Conservation (phyloP, 306 rosid genomes). For the Quercus robur region DNA sequence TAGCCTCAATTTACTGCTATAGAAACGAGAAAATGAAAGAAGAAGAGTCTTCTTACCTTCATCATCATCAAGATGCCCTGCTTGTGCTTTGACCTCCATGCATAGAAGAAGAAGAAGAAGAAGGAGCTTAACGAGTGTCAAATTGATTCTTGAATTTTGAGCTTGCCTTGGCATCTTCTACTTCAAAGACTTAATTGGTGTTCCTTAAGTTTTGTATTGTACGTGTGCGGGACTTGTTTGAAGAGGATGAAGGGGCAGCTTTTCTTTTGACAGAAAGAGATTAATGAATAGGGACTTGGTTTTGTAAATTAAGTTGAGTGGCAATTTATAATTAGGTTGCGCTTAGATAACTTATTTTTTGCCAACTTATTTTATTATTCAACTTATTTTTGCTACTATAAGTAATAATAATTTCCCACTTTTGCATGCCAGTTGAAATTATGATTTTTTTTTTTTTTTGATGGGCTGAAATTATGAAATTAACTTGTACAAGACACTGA, state of each 20-base stretch:
- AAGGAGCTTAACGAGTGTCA: background rate
- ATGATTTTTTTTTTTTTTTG: too few species aligned
- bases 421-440: too few species aligned
- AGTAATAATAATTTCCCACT: too few species aligned
- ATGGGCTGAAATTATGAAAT: too few species aligned
- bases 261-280: background rate
- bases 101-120: background rate
- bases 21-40: background rate
- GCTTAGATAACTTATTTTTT: rapidly evolving
- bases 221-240: too few species aligned
- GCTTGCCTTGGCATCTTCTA: background rate
- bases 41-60: background rate
- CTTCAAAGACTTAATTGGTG: background rate
- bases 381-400: too few species aligned
- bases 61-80: background rate
- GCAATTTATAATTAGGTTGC: too few species aligned
- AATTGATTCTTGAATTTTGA: background rate
- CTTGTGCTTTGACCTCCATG: background rate
- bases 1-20: background rate
- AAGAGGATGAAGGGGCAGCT: background rate
- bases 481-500: too few species aligned
- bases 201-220: background rate
- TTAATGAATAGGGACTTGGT: background rate
- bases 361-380: too few species aligned
- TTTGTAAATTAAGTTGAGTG: too few species aligned